Conservation (phyloP, 1,139 yeast species). For the Blastobotrys arbuscula region DNA sequence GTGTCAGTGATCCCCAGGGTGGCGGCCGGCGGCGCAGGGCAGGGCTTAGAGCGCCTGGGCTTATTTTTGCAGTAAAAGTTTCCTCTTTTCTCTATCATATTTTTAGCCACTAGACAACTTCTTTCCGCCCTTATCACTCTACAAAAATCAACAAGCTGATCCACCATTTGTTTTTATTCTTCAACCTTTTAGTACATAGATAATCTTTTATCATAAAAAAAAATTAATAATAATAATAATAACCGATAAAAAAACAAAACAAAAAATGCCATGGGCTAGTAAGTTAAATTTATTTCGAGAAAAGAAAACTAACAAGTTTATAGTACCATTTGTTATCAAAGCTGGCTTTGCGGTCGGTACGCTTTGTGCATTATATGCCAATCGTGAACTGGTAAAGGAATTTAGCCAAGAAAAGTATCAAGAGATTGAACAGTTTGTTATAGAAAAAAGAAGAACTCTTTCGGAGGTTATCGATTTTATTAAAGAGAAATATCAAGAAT, state of each 20-base stretch:
- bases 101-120: background rate
- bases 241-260: too few species aligned
- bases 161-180: background rate
- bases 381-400: conserved; percentile 24
- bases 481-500: conserved; percentile 21
- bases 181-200: too few species aligned
- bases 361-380: conserved; percentile 24
- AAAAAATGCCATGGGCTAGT: conserved; percentile 21
- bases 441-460: conserved; percentile 8
- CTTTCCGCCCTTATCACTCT: background rate
- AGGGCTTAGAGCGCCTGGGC: too few species aligned
- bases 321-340: conserved; percentile 24
- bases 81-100: too few species aligned
- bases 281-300: conserved; percentile 8
- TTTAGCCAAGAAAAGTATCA: conserved; percentile 20
- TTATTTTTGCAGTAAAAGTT: too few species aligned
- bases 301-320: background rate
- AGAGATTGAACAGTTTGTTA: conserved; percentile 15
- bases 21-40: too few species aligned
- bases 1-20: too few species aligned
- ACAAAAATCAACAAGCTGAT: background rate
- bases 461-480: conserved; percentile 18
- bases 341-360: conserved; percentile 28
- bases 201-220: too few species aligned
- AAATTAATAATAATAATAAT: too few species aligned